These are phyloP conservation scores for Gastrolobium bilobum DNA, from an alignment of 306 rosid genomes.

Conservation along the genomic window DNA sequence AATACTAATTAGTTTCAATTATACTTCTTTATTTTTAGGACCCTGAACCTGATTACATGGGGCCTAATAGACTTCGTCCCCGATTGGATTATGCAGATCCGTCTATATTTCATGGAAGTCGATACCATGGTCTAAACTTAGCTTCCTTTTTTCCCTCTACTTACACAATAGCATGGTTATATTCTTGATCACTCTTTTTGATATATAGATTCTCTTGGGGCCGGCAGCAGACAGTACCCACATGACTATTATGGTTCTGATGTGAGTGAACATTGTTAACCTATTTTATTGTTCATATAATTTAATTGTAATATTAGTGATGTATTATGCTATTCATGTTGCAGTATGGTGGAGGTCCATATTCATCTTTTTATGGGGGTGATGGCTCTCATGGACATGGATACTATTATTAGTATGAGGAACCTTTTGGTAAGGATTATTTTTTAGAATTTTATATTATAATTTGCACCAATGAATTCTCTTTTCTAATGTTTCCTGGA, in stretches of 20 bases:
- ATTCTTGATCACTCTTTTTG: slow-evolving; percentile 21
- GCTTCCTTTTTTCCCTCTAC: slow-evolving; percentile 1
- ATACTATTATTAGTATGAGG: slow-evolving; percentile 58
- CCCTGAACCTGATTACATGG: slow-evolving; percentile 72
- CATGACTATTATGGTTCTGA: slow-evolving; percentile 67
- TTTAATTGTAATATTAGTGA: slow-evolving; percentile 33
- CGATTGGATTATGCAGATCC: slow-evolving; percentile 74
- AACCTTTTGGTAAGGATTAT: slow-evolving; percentile 55
- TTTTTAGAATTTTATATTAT: slow-evolving; percentile 30
- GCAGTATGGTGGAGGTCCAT: slow-evolving; percentile 70
- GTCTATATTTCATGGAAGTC: slow-evolving; percentile 58
- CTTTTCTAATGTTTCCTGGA: slow-evolving; percentile 46
- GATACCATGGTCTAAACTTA: slow-evolving; percentile 59
- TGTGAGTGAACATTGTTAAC: slow-evolving; percentile 60
- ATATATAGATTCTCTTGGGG: slow-evolving; percentile 61
- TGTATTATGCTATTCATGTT: slow-evolving; percentile 47
- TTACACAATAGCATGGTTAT: neutral
- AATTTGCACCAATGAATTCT: slow-evolving; percentile 36
- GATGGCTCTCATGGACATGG: slow-evolving; percentile 62
- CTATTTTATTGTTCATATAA: slow-evolving; percentile 34
- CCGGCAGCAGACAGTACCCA: slow-evolving; percentile 63
- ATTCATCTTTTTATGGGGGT: slow-evolving; percentile 63
- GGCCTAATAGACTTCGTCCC: slow-evolving; percentile 70
- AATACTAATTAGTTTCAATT: slow-evolving; percentile 36
- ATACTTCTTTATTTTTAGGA: slow-evolving; percentile 58